Conservation (phyloP, 805 yeast genomes). For the Torulaspora delbrueckii region DNA sequence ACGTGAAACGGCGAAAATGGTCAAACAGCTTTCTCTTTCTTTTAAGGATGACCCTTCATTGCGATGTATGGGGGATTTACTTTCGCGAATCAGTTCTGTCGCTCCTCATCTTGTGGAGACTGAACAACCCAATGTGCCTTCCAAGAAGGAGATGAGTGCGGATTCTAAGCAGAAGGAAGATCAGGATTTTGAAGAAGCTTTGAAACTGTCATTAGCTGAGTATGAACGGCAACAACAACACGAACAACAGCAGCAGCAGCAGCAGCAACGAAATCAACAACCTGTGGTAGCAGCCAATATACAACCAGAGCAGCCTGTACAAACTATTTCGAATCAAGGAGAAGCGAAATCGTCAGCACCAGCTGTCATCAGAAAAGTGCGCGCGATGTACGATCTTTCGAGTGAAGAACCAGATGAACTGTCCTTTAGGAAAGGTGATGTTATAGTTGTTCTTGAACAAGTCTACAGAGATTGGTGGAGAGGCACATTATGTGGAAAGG, state of each 20-base stretch:
- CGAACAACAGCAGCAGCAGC: background rate
- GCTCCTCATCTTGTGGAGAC: conserved; percentile 36
- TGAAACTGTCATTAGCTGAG: conserved; percentile 68
- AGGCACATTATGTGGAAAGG: conserved; percentile 73
- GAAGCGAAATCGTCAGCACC: conserved; percentile 8
- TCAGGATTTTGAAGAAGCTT: conserved; percentile 69
- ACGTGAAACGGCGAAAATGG: conserved; percentile 56
- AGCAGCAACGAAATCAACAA: conserved; percentile 15
- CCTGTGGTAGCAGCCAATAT: conserved; percentile 1
- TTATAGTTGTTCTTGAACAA: conserved; percentile 78
- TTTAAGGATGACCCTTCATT: conserved; percentile 75
- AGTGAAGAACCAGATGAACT: conserved; percentile 83
- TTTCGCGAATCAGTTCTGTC: conserved; percentile 42
- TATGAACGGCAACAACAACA: conserved; percentile 28
- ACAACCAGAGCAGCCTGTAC: background rate
- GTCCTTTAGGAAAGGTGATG: conserved; percentile 80
- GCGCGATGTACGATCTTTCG: conserved; percentile 77
- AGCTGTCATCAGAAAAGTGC: conserved; percentile 43
- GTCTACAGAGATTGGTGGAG: conserved; percentile 95
- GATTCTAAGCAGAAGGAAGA: conserved; percentile 60
- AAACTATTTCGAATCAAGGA: background rate
- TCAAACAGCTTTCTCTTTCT: conserved; percentile 58
- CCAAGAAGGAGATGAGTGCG: conserved; percentile 45
- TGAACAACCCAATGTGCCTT: conserved; percentile 51
- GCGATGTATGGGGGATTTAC: conserved; percentile 60